A percentile compares a stretch with the other conserved stretches of the same genome.
Conservation (phyloP, 2,329 filamentous ascomycete genomes). For the Fusarium sororula region DNA sequence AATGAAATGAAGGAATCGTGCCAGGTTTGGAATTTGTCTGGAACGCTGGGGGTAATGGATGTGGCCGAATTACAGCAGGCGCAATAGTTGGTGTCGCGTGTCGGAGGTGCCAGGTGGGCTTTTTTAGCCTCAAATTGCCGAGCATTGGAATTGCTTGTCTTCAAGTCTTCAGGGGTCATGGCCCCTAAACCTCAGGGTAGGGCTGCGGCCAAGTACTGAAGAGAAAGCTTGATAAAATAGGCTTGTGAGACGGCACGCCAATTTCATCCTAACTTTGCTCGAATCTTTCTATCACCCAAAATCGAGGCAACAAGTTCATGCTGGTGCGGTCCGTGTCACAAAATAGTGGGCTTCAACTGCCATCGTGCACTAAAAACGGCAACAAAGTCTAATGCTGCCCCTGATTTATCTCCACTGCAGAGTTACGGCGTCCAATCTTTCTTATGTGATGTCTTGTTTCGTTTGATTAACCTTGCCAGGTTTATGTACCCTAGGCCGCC, state of each 20-base stretch:
- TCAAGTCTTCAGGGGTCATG: slow-evolving; percentile 29
- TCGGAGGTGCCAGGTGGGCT: slow-evolving; percentile 15
- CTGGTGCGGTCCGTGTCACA: slow-evolving; percentile 32
- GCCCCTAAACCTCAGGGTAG: slow-evolving; percentile 18
- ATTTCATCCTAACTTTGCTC: neutral
- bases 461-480: slow-evolving; percentile 31
- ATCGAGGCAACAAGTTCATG: neutral
- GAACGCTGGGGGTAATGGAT: slow-evolving; percentile 26
- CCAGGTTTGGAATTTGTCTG: slow-evolving; percentile 26
- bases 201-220: neutral
- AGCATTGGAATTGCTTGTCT: slow-evolving; percentile 39
- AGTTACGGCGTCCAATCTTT: slow-evolving; percentile 27
- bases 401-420: slow-evolving; percentile 23
- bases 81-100: slow-evolving; percentile 33
- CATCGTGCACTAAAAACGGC: slow-evolving; percentile 38
- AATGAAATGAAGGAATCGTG: slow-evolving; percentile 17
- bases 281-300: neutral
- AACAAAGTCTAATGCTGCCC: slow-evolving; percentile 26
- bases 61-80: slow-evolving; percentile 3
- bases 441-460: slow-evolving; percentile 27
- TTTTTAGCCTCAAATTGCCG: slow-evolving; percentile 34
- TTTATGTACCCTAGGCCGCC: slow-evolving; percentile 16
- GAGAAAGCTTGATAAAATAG: neutral
- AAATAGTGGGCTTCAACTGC: slow-evolving; percentile 31
- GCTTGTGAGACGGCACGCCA: neutral